phyloP scores from a whole-genome alignment of 2,329 filamentous ascomycete species.

The Neonectria sp. region DNA sequence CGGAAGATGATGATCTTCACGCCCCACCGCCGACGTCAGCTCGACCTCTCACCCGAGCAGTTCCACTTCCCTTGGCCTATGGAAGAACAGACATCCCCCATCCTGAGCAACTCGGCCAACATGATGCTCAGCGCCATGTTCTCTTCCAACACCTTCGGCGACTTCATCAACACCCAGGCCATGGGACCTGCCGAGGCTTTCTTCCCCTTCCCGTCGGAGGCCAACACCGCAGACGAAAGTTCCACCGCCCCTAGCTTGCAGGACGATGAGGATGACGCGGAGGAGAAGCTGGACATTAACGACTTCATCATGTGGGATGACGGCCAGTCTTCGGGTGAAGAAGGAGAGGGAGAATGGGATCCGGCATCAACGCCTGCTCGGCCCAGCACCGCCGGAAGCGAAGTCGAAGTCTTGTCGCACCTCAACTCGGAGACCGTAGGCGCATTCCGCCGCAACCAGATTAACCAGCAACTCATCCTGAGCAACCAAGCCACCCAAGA shows the following conservation, averaged over 20 bases:
- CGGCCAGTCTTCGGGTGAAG: conserved; percentile 72
- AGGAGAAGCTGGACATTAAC: conserved; percentile 75
- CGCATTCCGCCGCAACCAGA: conserved; percentile 81
- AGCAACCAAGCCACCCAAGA: conserved; percentile 74
- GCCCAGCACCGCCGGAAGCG: conserved; percentile 63
- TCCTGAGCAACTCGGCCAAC: conserved; percentile 78
- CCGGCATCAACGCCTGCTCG: conserved; percentile 67
- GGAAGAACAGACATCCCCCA: conserved; percentile 64
- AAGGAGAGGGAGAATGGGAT: conserved; percentile 67
- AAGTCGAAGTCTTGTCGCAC: conserved; percentile 69
- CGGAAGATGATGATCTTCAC: conserved; percentile 77
- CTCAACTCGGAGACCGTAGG: conserved; percentile 78
- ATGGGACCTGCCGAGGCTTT: conserved; percentile 83
- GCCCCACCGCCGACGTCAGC: conserved; percentile 62
- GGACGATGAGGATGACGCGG: conserved; percentile 75
- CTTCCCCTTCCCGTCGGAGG: conserved; percentile 77
- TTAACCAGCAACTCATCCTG: conserved; percentile 72
- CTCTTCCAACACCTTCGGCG: conserved; percentile 68
- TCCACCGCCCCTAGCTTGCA: conserved; percentile 53
- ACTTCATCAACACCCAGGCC: conserved; percentile 74
- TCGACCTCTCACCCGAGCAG: conserved; percentile 70
- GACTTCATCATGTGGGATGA: conserved; percentile 81
- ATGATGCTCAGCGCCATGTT: conserved; percentile 85
- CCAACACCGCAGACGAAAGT: conserved; percentile 67
- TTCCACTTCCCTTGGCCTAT: conserved; percentile 66